Evolutionary conservation across 129 eudicot species (phyloP).

Genomic region (Lonicera japonica): DNA sequence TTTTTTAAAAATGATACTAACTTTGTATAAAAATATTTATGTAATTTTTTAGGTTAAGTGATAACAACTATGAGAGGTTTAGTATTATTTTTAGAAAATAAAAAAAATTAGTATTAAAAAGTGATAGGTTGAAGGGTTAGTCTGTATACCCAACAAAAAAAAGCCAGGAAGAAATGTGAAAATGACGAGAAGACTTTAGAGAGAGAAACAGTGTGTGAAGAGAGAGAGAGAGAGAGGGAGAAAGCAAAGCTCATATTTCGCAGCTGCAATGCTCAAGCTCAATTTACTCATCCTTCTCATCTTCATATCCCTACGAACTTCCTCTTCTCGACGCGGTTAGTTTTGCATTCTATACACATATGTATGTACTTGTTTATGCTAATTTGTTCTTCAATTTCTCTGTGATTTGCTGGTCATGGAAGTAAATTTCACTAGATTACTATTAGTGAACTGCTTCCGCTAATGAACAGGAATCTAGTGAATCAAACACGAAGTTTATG

Average conservation of each 20-base stretch:
- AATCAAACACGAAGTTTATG: too few relatives aligned
- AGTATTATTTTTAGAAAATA: too few relatives aligned
- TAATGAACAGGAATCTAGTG: too few relatives aligned
- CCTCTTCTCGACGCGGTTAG: constrained; percentile 46
- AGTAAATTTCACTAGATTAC: not conserved
- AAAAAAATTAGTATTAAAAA: too few relatives aligned
- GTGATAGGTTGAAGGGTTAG: too few relatives aligned
- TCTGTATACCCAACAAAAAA: too few relatives aligned
- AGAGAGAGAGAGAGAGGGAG: not conserved
- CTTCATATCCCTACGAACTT: constrained; percentile 28
- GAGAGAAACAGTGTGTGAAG: constrained; percentile 14
- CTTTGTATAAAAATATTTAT: too few relatives aligned
- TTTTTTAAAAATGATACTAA: too few relatives aligned
- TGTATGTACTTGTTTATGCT: constrained; percentile 9
- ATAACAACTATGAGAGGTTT: too few relatives aligned
- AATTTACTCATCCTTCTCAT: constrained; percentile 26
- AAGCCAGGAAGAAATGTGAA: constrained; percentile 2
- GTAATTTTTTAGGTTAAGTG: too few relatives aligned
- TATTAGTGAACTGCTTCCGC: not conserved
- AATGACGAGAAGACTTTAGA: constrained; percentile 1
- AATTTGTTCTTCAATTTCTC: not conserved
- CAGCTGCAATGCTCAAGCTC: constrained; percentile 18
- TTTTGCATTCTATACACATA: constrained; percentile 3
- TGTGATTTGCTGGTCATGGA: not conserved
- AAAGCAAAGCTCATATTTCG: not conserved